Percentiles rank a stretch among this genome's conserved stretches.
Conservation (phyloP, 1,139 yeast species). For the Eremothecium sinecaudum region DNA sequence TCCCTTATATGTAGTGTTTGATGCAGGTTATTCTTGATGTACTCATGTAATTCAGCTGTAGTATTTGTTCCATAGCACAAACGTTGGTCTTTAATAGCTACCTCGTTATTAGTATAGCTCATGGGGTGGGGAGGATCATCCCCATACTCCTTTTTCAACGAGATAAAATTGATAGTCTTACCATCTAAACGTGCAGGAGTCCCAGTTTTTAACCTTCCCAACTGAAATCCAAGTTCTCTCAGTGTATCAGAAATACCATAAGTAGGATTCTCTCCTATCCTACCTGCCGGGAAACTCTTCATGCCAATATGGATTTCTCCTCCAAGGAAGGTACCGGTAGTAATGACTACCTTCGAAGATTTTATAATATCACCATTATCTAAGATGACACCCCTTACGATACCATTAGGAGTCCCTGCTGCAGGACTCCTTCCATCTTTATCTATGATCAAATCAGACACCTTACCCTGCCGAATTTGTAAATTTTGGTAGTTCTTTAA, state of each 20-base stretch:
- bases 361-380: slow-evolving; percentile 54
- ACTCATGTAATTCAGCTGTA: slow-evolving; percentile 61
- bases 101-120: slow-evolving; percentile 69
- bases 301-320: slow-evolving; percentile 93
- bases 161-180: slow-evolving; percentile 56
- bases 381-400: slow-evolving; percentile 60
- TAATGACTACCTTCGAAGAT: slow-evolving; percentile 66
- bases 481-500: slow-evolving; percentile 54
- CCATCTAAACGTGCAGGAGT: slow-evolving; percentile 87
- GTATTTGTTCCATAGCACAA: slow-evolving; percentile 74
- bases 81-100: slow-evolving; percentile 52
- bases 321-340: slow-evolving; percentile 92
- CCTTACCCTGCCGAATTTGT: slow-evolving; percentile 51
- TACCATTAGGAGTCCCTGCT: slow-evolving; percentile 36
- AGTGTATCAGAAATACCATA: slow-evolving; percentile 80
- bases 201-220: slow-evolving; percentile 92
- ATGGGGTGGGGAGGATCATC: slow-evolving; percentile 82
- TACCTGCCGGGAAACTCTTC: slow-evolving; percentile 72
- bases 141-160: slow-evolving; percentile 59
- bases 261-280: slow-evolving; percentile 89
- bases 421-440: slow-evolving; percentile 19
- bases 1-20: slow-evolving; percentile 85
- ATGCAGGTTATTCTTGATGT: slow-evolving; percentile 61
- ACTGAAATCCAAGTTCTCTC: slow-evolving; percentile 61
- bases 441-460: slow-evolving; percentile 75